Conservation (phyloP, 768 basidiomycete genomes). For the Pisolithus marmoratus region DNA sequence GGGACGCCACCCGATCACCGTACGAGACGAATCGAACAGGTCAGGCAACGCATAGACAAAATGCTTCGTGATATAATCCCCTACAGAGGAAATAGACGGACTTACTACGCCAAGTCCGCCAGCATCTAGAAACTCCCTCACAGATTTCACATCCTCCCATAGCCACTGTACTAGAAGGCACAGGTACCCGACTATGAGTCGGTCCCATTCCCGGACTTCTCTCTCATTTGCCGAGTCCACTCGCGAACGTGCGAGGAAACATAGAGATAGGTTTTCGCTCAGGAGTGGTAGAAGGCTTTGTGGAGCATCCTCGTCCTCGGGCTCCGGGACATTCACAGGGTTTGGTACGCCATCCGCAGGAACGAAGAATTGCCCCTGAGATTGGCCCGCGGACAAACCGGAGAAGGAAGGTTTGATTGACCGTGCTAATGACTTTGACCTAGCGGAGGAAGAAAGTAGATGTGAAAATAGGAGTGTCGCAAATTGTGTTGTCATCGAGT, state of each 20-base stretch:
- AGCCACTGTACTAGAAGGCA: slow-evolving; percentile 86
- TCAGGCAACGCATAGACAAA: neutral
- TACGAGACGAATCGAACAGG: too few relatives aligned
- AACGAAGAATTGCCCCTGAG: slow-evolving; percentile 56
- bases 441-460: slow-evolving; percentile 63
- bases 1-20: neutral
- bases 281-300: slow-evolving; percentile 80
- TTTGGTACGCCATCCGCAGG: slow-evolving; percentile 60
- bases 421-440: slow-evolving; percentile 59
- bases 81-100: slow-evolving; percentile 10
- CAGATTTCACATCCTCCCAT: slow-evolving; percentile 90
- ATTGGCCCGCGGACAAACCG: slow-evolving; percentile 24
- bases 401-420: slow-evolving; percentile 50
- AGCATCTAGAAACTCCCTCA: slow-evolving; percentile 84
- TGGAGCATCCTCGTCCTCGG: slow-evolving; percentile 56
- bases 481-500: slow-evolving; percentile 63
- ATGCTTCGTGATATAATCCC: neutral
- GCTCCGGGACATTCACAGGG: slow-evolving; percentile 26
- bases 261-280: slow-evolving; percentile 84
- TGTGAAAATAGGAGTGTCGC: slow-evolving; percentile 76
- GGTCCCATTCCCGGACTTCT: slow-evolving; percentile 85
- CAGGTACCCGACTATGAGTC: slow-evolving; percentile 82
- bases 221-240: slow-evolving; percentile 43
- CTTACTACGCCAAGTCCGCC: slow-evolving; percentile 88
- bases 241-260: slow-evolving; percentile 71